phyloP scores from a whole-genome alignment of 2,329 filamentous ascomycete genomes.

The Monosporascus sp. region DNA sequence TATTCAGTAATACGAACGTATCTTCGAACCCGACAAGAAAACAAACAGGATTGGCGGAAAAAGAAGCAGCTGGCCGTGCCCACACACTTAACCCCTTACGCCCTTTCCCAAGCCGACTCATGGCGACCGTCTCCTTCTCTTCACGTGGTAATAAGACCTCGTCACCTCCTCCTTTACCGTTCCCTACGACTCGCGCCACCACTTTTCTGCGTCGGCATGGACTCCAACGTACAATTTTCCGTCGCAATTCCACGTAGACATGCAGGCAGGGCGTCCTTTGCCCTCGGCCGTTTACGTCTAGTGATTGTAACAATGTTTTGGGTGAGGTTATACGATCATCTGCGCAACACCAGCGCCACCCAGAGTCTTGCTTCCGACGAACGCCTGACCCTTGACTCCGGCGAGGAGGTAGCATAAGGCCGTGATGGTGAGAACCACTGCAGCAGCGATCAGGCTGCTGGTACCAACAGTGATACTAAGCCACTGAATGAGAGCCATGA shows the following conservation, averaged over 20 bases:
- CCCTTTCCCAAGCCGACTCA: background rate
- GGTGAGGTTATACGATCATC: constrained; percentile 79
- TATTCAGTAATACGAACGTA: background rate
- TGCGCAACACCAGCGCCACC: constrained; percentile 91
- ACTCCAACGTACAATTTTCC: background rate
- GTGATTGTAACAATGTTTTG: background rate
- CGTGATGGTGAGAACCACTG: constrained; percentile 72
- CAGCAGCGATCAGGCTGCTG: constrained; percentile 79
- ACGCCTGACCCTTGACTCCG: constrained; percentile 75
- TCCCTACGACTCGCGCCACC: background rate
- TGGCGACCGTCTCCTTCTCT: background rate
- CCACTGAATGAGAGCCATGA: constrained; percentile 82
- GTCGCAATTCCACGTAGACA: background rate
- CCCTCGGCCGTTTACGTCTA: background rate
- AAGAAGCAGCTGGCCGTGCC: background rate
- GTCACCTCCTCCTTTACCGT: background rate
- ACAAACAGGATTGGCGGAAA: background rate
- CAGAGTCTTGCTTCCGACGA: constrained; percentile 91
- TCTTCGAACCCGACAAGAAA: background rate
- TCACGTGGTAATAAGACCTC: background rate
- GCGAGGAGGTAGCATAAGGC: constrained; percentile 76
- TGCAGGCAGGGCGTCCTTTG: background rate
- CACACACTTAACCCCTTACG: background rate
- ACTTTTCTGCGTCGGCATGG: background rate
- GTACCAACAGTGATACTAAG: constrained; percentile 62